Base-by-base conservation (phyloP, 208 protist genomes). In the Acanthamoeba lugdunensis region DNA sequence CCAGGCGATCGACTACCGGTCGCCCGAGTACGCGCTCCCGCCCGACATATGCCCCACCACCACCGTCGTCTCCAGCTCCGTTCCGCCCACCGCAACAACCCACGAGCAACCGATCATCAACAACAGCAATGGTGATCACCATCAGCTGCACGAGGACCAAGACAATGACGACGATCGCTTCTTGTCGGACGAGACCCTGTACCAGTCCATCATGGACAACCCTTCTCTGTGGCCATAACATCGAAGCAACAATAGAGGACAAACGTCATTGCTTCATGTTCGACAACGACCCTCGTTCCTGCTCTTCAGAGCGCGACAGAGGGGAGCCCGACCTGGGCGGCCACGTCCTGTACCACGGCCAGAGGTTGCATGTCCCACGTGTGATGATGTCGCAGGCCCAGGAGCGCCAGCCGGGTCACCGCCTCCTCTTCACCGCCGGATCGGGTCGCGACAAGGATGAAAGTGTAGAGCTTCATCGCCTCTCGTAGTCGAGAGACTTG, bases 1-100 rank as follows among this genome's bases (percentile, higher is more conserved):
- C 30, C 52, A 82, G 41, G 41, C 63, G 48, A 30, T 82, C 41
- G 88, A 92, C 33, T 92, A 92, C 63, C 88, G 88, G 18, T 92
- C 88, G 18, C 71, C 88, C 30, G 41, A 58, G 81, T 88, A 58
- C n/a, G 8, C 48, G 28, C 81, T 88, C 28, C 81, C 81, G 48
- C 81, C 56, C 52, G 48, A 58, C 18, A 65, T 88, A 0, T 81
- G 73, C 52, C 73, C 73, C 1, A 52, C 73, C 16, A 37, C 37
- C 37, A 41, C 37, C 37, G 37, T 41, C 37, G 2, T 81, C 73
- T 41, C 52, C 73, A 81, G 63, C n/a, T n/a, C 63, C 7, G n/a
- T 5, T 4, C 63, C 7, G 14, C n/a, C 63, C 56, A 18, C 14
- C 4, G 14, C 52, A 18, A 56, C 65, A 9, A 73, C 11, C 18